Evolutionary conservation across 2,329 filamentous ascomycete species (phyloP).

Genomic region (Phyllosticta citriasiana): DNA sequence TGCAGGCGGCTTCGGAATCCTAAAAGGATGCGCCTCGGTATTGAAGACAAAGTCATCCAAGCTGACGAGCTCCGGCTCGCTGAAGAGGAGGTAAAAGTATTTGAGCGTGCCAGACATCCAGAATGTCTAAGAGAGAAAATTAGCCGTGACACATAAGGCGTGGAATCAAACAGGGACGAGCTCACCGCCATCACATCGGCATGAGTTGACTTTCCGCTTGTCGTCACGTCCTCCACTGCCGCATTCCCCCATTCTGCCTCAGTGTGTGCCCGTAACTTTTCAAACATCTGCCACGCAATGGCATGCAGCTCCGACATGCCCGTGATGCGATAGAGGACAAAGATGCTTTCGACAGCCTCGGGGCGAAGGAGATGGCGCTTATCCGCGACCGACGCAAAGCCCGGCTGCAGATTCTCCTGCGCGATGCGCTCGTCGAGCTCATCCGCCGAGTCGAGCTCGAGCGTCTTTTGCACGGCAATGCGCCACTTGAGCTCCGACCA

Average conservation of each 20-base stretch:
- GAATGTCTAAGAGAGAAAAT: conserved; percentile 27
- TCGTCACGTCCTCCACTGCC: conserved; percentile 33
- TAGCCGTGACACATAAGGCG: not conserved
- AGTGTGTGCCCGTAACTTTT: conserved; percentile 33
- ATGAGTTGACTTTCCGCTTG: conserved; percentile 25
- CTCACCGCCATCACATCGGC: conserved; percentile 36
- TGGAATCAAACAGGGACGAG: not conserved
- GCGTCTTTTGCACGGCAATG: conserved; percentile 24
- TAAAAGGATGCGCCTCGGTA: conserved; percentile 40
- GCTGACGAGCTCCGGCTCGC: conserved; percentile 31
- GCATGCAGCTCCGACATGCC: conserved; percentile 40
- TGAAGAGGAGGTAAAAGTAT: conserved; percentile 40
- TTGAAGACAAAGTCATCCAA: conserved; percentile 40
- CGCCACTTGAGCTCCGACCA: conserved; percentile 47
- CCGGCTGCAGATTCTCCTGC: conserved; percentile 30
- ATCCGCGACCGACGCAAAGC: conserved; percentile 36
- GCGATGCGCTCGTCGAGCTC: conserved; percentile 28
- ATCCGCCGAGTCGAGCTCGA: conserved; percentile 18
- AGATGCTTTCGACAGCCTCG: conserved; percentile 53
- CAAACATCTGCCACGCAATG: conserved; percentile 42
- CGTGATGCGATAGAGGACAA: conserved; percentile 50
- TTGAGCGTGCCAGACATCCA: conserved; percentile 43
- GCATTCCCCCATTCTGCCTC: conserved; percentile 37
- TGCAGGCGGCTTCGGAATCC: conserved; percentile 14
- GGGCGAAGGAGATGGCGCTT: conserved; percentile 39